These are phyloP conservation scores for Phytophthora chlamydospora DNA, from an alignment of 352 stramenopile species.

Conservation along the genomic window DNA sequence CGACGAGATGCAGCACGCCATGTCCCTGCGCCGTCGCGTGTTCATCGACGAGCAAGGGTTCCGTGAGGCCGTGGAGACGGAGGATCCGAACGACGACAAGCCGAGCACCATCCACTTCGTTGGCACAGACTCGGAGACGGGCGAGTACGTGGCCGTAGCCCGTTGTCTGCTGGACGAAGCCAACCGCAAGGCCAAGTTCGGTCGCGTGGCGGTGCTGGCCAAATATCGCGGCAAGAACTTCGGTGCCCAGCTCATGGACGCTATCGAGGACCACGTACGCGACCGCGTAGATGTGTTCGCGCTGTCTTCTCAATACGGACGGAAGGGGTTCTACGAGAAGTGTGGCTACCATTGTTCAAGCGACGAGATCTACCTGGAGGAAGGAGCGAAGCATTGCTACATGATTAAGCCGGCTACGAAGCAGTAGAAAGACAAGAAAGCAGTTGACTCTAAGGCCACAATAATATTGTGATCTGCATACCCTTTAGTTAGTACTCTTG, in stretches of 20 bases:
- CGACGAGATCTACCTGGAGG: slow-evolving; percentile 62
- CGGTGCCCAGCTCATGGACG: slow-evolving; percentile 60
- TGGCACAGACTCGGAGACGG: slow-evolving; percentile 58
- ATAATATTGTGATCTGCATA: slow-evolving; percentile 8
- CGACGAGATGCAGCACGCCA: slow-evolving; percentile 50
- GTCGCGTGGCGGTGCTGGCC: slow-evolving; percentile 65
- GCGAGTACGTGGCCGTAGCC: slow-evolving; percentile 67
- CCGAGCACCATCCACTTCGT: slow-evolving; percentile 65
- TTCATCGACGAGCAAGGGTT: slow-evolving; percentile 71
- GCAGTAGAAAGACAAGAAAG: slow-evolving; percentile 13
- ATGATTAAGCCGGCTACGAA: slow-evolving; percentile 46
- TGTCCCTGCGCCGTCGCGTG: slow-evolving; percentile 51
- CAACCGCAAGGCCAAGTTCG: slow-evolving; percentile 61
- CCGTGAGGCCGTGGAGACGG: slow-evolving; percentile 43
- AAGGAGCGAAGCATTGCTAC: slow-evolving; percentile 61
- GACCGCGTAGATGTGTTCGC: slow-evolving; percentile 47
- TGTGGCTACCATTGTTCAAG: slow-evolving; percentile 60
- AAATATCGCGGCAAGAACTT: slow-evolving; percentile 65
- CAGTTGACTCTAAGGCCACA: slow-evolving; percentile 2
- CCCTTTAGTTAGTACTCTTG: slow-evolving; percentile 32
- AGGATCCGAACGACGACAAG: slow-evolving; percentile 51
- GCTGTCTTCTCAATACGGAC: slow-evolving; percentile 63
- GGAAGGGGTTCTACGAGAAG: slow-evolving; percentile 72
- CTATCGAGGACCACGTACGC: slow-evolving; percentile 48
- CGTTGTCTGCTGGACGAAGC: slow-evolving; percentile 45